Conservation (phyloP, 345 rosid species). For the Eucalyptus curtisii region DNA sequence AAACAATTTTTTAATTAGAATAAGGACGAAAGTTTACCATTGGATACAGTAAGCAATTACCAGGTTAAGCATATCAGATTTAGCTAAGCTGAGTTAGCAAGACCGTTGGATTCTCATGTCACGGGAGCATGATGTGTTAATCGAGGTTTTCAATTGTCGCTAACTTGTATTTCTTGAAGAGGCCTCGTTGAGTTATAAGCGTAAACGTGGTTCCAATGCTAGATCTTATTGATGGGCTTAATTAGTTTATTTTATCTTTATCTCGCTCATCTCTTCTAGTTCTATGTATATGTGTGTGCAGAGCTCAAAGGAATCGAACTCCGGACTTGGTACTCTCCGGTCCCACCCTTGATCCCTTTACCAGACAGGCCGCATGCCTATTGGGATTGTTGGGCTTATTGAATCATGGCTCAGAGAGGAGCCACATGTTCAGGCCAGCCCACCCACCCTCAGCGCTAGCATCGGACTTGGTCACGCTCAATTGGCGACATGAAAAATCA, state of each 20-base stretch:
- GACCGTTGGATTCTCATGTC: not conserved
- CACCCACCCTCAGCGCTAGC: not conserved
- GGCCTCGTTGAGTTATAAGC: not conserved
- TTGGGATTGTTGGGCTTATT: not conserved
- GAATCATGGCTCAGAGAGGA: not conserved
- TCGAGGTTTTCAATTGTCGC: not conserved
- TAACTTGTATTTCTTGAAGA: not conserved
- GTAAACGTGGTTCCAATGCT: not conserved
- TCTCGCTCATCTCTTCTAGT: not conserved
- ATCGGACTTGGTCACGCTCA: not conserved
- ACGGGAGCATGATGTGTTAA: not conserved
- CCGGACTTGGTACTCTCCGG: not conserved
- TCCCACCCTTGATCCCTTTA: not conserved
- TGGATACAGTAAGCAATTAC: not conserved
- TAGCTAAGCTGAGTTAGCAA: not conserved
- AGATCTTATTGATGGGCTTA: not conserved
- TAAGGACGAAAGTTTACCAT: not conserved
- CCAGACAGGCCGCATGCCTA: not conserved
- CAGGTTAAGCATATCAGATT: not conserved
- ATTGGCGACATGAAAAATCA: too few relatives aligned
- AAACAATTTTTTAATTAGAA: not conserved
- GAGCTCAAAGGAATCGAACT: not conserved
- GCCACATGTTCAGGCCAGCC: not conserved
- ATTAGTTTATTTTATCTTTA: too few relatives aligned
- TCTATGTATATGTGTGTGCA: not conserved